These are phyloP conservation scores for Neopestalotiopsis sp. DNA, from an alignment of 2,329 filamentous ascomycete species.

Conservation along the genomic window DNA sequence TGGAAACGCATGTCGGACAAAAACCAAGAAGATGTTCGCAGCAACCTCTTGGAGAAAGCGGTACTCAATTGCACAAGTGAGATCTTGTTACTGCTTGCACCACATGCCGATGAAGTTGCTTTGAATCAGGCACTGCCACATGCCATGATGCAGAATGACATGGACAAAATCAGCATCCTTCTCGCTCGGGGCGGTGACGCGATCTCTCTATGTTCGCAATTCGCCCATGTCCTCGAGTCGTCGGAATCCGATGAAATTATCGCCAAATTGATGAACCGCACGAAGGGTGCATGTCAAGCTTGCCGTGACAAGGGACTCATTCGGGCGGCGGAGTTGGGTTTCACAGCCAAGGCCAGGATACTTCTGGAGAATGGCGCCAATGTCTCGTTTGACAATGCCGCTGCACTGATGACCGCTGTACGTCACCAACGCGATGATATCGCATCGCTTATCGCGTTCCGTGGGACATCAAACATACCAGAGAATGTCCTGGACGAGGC, in stretches of 20 bases:
- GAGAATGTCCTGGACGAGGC: background rate
- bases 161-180: background rate
- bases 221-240: background rate
- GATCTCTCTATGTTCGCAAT: background rate
- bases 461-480: background rate
- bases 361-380: background rate
- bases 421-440: background rate
- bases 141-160: background rate
- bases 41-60: background rate
- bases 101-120: background rate
- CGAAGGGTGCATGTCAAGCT: background rate
- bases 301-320: conserved; percentile 1
- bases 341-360: background rate
- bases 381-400: background rate
- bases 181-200: background rate
- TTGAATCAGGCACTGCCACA: background rate
- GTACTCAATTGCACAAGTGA: background rate
- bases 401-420: background rate
- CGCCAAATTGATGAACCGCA: background rate
- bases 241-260: background rate
- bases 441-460: background rate
- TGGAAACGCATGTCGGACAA: background rate
- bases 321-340: background rate
- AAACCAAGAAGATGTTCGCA: background rate
- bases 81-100: background rate